A percentile compares a stretch with the other conserved stretches of the same genome.
These are phyloP conservation scores for Chytriomyces hyalinus DNA, from an alignment of 192 early-diverging fungal species.

Conservation along the genomic window DNA sequence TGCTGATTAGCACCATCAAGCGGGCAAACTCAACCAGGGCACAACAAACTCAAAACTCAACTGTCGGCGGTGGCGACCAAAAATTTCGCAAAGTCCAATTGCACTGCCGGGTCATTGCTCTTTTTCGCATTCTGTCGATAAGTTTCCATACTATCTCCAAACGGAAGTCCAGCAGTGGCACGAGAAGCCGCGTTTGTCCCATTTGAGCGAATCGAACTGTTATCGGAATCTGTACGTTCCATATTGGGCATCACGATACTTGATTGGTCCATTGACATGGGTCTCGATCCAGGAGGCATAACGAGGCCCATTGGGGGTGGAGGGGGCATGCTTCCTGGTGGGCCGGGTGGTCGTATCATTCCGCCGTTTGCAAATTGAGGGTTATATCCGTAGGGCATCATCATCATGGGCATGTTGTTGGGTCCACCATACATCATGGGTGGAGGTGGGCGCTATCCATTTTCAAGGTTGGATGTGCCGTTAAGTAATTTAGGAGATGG, in stretches of 20 bases:
- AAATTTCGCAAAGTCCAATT: constrained; percentile 77
- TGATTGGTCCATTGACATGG: constrained; percentile 6
- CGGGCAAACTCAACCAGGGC: background rate
- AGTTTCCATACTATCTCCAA: constrained; percentile 30
- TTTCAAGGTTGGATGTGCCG: background rate
- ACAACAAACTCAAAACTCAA: constrained; percentile 36
- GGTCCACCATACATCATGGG: constrained; percentile 17
- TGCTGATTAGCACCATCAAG: constrained; percentile 36
- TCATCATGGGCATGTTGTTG: constrained; percentile 23
- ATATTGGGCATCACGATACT: background rate
- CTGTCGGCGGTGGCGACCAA: constrained; percentile 76
- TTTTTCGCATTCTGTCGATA: constrained; percentile 36
- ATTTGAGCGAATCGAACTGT: constrained; percentile 33
- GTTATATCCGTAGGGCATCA: constrained; percentile 19
- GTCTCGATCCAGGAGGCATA: background rate
- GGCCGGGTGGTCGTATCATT: constrained; percentile 31
- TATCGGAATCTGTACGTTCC: constrained; percentile 23
- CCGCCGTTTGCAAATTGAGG: constrained; percentile 19
- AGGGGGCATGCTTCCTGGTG: constrained; percentile 2
- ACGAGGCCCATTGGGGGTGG: constrained; percentile 1
- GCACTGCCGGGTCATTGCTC: constrained; percentile 27
- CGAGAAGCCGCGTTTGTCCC: constrained; percentile 5
- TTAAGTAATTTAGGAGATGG: background rate
- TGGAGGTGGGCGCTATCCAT: constrained; percentile 6
- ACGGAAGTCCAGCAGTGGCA: constrained; percentile 1